phyloP scores from a whole-genome alignment of 2,329 filamentous ascomycete species.

The Botrytis fragariae region DNA sequence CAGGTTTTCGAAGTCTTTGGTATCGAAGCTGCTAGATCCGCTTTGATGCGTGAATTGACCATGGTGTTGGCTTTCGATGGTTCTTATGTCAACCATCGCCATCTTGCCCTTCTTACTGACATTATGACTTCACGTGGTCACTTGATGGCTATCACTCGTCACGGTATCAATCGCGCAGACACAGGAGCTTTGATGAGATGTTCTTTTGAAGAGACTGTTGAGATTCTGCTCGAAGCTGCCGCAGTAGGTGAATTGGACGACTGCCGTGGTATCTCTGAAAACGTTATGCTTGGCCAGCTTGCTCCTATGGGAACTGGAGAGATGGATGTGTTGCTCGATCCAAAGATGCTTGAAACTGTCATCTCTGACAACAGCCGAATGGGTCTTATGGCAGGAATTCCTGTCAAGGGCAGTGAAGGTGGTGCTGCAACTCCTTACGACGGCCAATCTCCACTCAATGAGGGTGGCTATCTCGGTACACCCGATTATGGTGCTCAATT shows the following conservation, averaged over 20 bases:
- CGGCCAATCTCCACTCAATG: conserved; percentile 73
- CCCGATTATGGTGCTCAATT: conserved; percentile 60
- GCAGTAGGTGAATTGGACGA: conserved; percentile 94
- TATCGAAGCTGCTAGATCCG: conserved; percentile 88
- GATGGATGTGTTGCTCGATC: conserved; percentile 90
- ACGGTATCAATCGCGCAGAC: conserved; percentile 97
- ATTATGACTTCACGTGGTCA: conserved; percentile 96
- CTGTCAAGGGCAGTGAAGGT: conserved; percentile 71
- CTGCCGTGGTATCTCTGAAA: conserved; percentile 96
- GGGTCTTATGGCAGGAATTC: conserved; percentile 76
- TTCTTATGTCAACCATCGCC: conserved; percentile 98
- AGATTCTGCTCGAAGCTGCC: conserved; percentile 94
- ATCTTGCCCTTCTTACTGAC: conserved; percentile 91
- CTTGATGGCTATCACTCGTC: conserved; percentile 93
- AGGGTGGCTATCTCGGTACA: conserved; percentile 65
- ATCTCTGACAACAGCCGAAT: conserved; percentile 88
- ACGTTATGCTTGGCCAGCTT: conserved; percentile 96
- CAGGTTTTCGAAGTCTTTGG: conserved; percentile 94
- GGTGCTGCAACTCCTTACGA: conserved; percentile 96
- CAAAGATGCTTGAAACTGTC: conserved; percentile 92
- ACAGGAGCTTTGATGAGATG: conserved; percentile 98
- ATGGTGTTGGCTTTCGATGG: conserved; percentile 96
- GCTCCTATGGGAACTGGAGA: conserved; percentile 96
- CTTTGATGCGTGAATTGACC: conserved; percentile 83
- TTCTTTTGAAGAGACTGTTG: conserved; percentile 98